Conservation (phyloP, 768 basidiomycete genomes). For the Tubosaeta sp. region DNA sequence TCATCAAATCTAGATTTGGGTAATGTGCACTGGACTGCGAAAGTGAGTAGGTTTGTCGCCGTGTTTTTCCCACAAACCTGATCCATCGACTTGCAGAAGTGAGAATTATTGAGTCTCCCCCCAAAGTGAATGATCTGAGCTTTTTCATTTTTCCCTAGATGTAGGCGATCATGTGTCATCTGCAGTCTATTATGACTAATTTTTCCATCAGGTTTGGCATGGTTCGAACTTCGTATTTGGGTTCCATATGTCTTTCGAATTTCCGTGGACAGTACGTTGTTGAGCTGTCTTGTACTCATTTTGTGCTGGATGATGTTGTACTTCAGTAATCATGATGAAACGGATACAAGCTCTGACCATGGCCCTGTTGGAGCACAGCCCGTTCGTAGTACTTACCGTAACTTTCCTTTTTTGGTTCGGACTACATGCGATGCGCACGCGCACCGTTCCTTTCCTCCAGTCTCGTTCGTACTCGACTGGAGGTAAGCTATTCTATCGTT, state of each 20-base stretch:
- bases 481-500: too few relatives aligned
- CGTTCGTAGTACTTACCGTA: too few relatives aligned
- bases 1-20: conserved; percentile 7
- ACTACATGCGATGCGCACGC: too few relatives aligned
- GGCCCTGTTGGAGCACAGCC: too few relatives aligned
- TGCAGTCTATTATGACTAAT: background rate
- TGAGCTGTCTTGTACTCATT: background rate
- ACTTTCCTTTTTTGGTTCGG: too few relatives aligned
- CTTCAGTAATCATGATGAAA: conserved; percentile 19
- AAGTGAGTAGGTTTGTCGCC: conserved; percentile 1
- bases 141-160: conserved; percentile 5
- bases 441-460: too few relatives aligned
- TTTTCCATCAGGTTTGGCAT: conserved; percentile 10
- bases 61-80: background rate
- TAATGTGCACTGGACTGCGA: conserved; percentile 3
- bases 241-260: conserved; percentile 10
- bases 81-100: conserved; percentile 6
- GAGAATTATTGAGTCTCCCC: too few relatives aligned
- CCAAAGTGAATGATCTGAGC: too few relatives aligned
- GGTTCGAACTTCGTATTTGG: conserved; percentile 15
- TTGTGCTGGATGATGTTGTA: background rate
- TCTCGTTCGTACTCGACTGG: too few relatives aligned
- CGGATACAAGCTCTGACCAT: conserved; percentile 13
- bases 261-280: conserved; percentile 17
- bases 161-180: background rate